Percentiles rank a stretch among this genome's conserved stretches.
These are phyloP conservation scores for Metschnikowia aberdeeniae DNA, from an alignment of 805 yeast genomes.

Conservation along the genomic window DNA sequence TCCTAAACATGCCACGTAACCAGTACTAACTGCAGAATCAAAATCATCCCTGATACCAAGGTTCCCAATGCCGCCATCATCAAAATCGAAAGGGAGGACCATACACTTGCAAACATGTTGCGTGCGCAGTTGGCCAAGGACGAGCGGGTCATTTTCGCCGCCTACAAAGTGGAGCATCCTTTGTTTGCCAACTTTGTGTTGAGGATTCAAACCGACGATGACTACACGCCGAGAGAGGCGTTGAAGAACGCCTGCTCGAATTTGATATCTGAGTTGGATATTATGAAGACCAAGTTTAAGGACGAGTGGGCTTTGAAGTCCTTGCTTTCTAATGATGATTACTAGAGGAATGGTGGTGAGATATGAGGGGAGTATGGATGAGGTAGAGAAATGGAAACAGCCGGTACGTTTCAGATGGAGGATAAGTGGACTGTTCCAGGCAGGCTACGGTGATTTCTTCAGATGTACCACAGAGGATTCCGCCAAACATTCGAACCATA, in stretches of 20 bases:
- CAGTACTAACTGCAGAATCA: conserved; percentile 46
- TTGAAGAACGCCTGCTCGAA: conserved; percentile 84
- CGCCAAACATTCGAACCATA: too few relatives aligned
- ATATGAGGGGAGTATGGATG: background rate
- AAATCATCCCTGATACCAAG: conserved; percentile 87
- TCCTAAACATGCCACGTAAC: background rate
- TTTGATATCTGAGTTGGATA: conserved; percentile 73
- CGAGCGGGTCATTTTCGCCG: conserved; percentile 88
- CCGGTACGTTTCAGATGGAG: too few relatives aligned
- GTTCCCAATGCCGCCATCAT: conserved; percentile 93
- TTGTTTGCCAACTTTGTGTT: conserved; percentile 90
- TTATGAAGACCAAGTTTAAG: conserved; percentile 71
- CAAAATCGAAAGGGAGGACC: conserved; percentile 95
- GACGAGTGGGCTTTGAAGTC: conserved; percentile 93
- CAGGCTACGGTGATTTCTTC: too few relatives aligned
- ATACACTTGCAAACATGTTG: conserved; percentile 87
- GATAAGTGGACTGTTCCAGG: too few relatives aligned
- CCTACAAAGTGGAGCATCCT: conserved; percentile 97
- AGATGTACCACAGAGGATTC: too few relatives aligned
- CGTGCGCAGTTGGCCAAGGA: conserved; percentile 84
- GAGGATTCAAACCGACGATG: conserved; percentile 95
- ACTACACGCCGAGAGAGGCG: conserved; percentile 87
- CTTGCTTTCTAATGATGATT: conserved; percentile 51
- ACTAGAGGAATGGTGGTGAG: conserved; percentile 18
- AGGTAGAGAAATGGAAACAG: too few relatives aligned